Conservation (phyloP, 371 early-diverging fungal species). For the Rhizopus microsporus region DNA sequence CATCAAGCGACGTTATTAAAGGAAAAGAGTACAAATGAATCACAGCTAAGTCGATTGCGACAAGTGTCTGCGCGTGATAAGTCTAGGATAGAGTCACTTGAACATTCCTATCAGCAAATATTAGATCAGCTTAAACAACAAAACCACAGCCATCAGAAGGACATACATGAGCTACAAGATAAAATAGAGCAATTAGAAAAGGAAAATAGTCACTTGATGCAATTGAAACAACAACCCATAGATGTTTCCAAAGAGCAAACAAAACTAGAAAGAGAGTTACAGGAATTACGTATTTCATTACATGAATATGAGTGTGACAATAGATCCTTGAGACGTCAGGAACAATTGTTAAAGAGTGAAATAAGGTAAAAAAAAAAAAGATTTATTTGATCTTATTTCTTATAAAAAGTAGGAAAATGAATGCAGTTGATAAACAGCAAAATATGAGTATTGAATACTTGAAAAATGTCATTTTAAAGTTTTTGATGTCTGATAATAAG, state of each 20-base stretch:
- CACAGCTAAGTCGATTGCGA: not conserved
- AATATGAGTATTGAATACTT: conserved; percentile 65
- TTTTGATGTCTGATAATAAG: conserved; percentile 56
- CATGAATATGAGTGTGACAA: conserved; percentile 57
- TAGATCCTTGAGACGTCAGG: conserved; percentile 46
- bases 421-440: conserved; percentile 62
- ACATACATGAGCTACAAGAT: conserved; percentile 11
- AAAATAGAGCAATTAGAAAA: conserved; percentile 16
- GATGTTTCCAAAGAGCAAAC: conserved; percentile 16
- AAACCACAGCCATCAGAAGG: not conserved
- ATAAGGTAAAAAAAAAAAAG: conserved; percentile 29
- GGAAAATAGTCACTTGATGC: conserved; percentile 18
- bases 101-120: conserved; percentile 4
- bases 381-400: not conserved
- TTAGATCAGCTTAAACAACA: not conserved
- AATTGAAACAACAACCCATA: not conserved
- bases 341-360: conserved; percentile 57
- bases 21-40: conserved; percentile 7
- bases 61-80: not conserved
- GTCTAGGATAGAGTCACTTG: not conserved
- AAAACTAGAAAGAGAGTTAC: conserved; percentile 45
- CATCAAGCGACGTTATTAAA: conserved; percentile 28
- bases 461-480: conserved; percentile 66
- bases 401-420: conserved; percentile 45
- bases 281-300: conserved; percentile 56